Percentiles rank a stretch among this genome's conserved stretches.
Evolutionary conservation across 73 alveolate genomes (phyloP).

Genomic region (Paramecium bursaria): DNA sequence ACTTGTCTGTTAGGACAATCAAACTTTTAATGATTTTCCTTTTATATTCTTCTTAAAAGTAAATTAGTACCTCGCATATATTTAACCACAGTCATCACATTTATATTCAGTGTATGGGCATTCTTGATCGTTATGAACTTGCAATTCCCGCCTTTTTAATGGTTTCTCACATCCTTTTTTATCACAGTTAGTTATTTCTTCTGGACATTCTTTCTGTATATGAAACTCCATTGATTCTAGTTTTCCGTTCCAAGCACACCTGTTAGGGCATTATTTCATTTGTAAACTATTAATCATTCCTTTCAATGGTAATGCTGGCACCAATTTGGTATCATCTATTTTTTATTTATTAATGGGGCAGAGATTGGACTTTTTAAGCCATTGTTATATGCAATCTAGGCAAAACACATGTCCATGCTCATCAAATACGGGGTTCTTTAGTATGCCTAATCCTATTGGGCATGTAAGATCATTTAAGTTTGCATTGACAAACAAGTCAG

Average conservation of each 20-base stretch:
- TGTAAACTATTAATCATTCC: conserved; percentile 20
- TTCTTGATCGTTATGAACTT: conserved; percentile 7
- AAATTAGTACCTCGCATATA: background rate
- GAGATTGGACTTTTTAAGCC: conserved; percentile 40
- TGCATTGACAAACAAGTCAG: conserved; percentile 17
- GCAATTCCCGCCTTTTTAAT: background rate
- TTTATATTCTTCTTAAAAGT: too few species aligned
- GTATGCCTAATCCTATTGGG: conserved; percentile 55
- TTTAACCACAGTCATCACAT: conserved; percentile 4
- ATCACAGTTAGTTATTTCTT: background rate
- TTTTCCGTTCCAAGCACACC: conserved; percentile 43
- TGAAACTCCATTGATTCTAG: background rate
- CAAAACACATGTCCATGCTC: conserved; percentile 48
- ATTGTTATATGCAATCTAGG: background rate
- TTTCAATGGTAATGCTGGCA: conserved; percentile 35
- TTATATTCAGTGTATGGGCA: background rate
- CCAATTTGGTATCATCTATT: conserved; percentile 3
- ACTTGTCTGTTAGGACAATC: background rate
- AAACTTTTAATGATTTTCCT: background rate
- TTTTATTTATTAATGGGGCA: conserved; percentile 45
- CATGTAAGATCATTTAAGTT: conserved; percentile 8
- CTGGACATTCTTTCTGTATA: conserved; percentile 41
- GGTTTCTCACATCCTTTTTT: background rate
- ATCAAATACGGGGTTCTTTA: conserved; percentile 49
- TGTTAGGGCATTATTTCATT: conserved; percentile 34